Percentiles rank a stretch among this genome's conserved stretches.
Conservation (phyloP, 768 basidiomycete species). For the Dacryopinax spathularia region DNA sequence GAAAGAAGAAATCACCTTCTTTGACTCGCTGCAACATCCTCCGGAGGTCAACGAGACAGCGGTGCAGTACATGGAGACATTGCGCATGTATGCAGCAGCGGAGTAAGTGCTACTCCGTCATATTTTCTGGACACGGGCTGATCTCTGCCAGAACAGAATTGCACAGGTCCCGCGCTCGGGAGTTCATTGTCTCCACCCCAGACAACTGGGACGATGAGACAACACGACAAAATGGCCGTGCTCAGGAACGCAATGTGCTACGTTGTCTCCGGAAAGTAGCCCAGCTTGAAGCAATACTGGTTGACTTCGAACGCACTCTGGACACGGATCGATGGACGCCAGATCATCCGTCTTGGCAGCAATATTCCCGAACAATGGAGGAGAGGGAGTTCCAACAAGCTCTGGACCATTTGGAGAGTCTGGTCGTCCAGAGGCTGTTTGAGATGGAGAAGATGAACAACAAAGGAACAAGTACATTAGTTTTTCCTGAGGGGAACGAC, state of each 20-base stretch:
- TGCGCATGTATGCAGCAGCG: conserved; percentile 1
- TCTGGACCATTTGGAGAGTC: neutral
- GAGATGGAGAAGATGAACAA: neutral
- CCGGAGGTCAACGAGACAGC: conserved; percentile 5
- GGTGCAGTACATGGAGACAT: conserved; percentile 12
- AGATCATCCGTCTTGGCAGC: neutral
- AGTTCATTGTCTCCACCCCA: neutral
- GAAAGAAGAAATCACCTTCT: conserved; percentile 8
- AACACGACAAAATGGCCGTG: neutral
- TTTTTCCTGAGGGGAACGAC: too few relatives aligned
- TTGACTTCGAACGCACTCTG: neutral
- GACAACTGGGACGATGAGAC: neutral
- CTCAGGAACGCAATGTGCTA: neutral
- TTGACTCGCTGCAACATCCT: conserved; percentile 9
- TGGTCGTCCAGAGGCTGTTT: conserved; percentile 2
- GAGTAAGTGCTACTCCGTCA: conserved; percentile 6
- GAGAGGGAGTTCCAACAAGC: neutral
- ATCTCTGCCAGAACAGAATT: neutral
- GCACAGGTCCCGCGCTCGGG: neutral
- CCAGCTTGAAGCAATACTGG: neutral
- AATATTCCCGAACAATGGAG: neutral
- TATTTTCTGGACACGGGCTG: neutral
- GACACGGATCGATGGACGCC: neutral
- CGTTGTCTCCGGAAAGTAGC: neutral
- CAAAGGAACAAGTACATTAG: neutral